A percentile compares a stretch with the other conserved stretches of the same genome.
Conservation (phyloP, 371 early-diverging fungal species). For the Rhizopus delemar region DNA sequence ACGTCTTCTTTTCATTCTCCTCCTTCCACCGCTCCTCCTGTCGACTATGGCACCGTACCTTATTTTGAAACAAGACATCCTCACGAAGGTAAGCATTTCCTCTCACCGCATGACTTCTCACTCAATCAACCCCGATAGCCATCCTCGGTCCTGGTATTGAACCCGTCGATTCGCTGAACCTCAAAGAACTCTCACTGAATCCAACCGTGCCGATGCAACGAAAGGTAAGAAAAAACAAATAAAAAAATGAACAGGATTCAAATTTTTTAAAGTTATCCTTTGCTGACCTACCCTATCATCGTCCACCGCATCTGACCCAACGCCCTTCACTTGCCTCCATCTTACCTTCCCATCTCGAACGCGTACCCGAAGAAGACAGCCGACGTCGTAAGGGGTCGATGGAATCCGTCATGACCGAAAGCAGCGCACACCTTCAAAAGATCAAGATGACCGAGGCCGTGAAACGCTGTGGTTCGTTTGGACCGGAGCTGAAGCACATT, state of each 20-base stretch:
- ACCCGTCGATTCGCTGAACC: too few species aligned
- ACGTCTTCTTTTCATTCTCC: conserved; percentile 30
- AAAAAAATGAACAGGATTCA: too few species aligned
- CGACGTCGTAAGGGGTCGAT: conserved; percentile 32
- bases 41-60: conserved; percentile 23
- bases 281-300: neutral
- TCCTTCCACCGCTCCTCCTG: conserved; percentile 27
- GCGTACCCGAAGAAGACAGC: conserved; percentile 20
- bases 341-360: conserved; percentile 28
- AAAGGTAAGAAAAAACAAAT: neutral
- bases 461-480: conserved; percentile 21
- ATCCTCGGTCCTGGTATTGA: too few species aligned
- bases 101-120: too few species aligned
- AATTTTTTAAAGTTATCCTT: too few species aligned
- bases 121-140: too few species aligned
- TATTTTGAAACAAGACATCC: conserved; percentile 32
- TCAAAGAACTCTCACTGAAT: too few species aligned
- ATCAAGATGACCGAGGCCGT: conserved; percentile 47
- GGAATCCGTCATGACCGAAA: conserved; percentile 47
- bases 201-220: neutral
- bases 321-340: conserved; percentile 41
- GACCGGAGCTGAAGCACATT: conserved; percentile 26
- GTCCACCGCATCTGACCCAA: conserved; percentile 34
- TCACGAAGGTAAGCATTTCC: conserved; percentile 17
- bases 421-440: conserved; percentile 32